Conservation (phyloP, 2,329 filamentous ascomycete genomes). For the Stenocarpella maydis region DNA sequence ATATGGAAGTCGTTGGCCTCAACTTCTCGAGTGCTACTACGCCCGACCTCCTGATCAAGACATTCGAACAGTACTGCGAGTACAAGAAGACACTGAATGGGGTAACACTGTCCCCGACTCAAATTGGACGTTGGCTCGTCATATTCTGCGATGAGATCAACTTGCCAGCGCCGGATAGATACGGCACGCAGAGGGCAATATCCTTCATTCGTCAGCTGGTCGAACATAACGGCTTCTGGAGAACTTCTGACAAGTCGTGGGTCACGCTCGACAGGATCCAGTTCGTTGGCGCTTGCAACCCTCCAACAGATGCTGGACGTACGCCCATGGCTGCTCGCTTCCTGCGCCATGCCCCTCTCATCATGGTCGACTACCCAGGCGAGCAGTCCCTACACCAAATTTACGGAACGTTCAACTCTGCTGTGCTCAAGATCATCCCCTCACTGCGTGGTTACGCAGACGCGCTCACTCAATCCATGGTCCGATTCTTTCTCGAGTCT, state of each 20-base stretch:
- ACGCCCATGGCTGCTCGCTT: constrained; percentile 93
- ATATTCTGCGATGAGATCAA: constrained; percentile 99
- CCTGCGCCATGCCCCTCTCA: constrained; percentile 93
- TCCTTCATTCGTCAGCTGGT: constrained; percentile 97
- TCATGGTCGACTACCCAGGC: constrained; percentile 99
- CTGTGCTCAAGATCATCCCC: constrained; percentile 95
- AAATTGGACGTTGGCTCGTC: constrained; percentile 97
- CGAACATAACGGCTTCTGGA: constrained; percentile 99
- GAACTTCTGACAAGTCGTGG: constrained; percentile 96
- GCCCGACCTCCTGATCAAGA: constrained; percentile 97
- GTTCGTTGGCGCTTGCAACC: constrained; percentile 98
- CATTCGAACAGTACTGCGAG: constrained; percentile 99
- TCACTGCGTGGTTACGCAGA: constrained; percentile 95
- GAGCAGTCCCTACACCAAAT: constrained; percentile 95
- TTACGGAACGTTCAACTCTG: constrained; percentile 97
- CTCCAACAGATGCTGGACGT: constrained; percentile 95
- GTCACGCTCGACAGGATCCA: constrained; percentile 97
- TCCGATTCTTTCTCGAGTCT: constrained; percentile 93
- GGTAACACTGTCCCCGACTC: constrained; percentile 92
- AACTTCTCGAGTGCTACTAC: constrained; percentile 99
- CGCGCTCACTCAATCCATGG: constrained; percentile 95
- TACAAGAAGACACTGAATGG: constrained; percentile 99
- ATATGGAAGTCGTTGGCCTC: constrained; percentile 98
- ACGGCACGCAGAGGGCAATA: constrained; percentile 96
- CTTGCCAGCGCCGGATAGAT: constrained; percentile 94